phyloP scores from a whole-genome alignment of 108 stramenopile genomes.

The Nitzschia sp. region DNA sequence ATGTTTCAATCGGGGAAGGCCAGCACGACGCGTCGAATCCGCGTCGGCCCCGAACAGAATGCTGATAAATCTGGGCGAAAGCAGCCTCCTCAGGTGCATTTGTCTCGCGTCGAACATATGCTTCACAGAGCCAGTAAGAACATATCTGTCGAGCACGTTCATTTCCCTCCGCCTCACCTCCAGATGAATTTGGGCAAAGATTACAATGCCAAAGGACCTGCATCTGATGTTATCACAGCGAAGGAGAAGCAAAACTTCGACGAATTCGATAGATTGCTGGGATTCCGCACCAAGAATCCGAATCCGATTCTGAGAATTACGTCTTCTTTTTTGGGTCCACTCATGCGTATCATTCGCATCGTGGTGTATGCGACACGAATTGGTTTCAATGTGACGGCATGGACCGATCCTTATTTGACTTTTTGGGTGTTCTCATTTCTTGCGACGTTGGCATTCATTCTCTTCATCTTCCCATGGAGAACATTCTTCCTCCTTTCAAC shows the following conservation, averaged over 20 bases:
- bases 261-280: slow-evolving; percentile 55
- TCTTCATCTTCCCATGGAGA: slow-evolving; percentile 79
- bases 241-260: slow-evolving; percentile 42
- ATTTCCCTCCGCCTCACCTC: slow-evolving; percentile 38
- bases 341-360: slow-evolving; percentile 59
- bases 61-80: slow-evolving; percentile 37
- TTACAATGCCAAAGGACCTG: slow-evolving; percentile 36
- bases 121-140: slow-evolving; percentile 44
- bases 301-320: slow-evolving; percentile 51
- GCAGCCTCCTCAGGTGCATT: slow-evolving; percentile 38
- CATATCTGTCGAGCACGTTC: slow-evolving; percentile 50
- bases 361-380: slow-evolving; percentile 44
- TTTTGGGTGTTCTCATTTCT: slow-evolving; percentile 60
- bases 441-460: slow-evolving; percentile 35
- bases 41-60: slow-evolving; percentile 48
- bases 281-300: slow-evolving; percentile 39
- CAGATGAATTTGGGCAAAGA: slow-evolving; percentile 26
- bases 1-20: slow-evolving; percentile 34
- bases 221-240: slow-evolving; percentile 32
- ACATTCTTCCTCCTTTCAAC: slow-evolving; percentile 58
- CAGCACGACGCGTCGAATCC: slow-evolving; percentile 33
- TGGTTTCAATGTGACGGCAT: slow-evolving; percentile 61
- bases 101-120: slow-evolving; percentile 39
- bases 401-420: slow-evolving; percentile 78
- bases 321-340: slow-evolving; percentile 51